Evolutionary conservation across 192 early-diverging fungal species (phyloP), one percentile per base, ranked within the genome.

Genomic region (Linnemannia elongata): DNA sequence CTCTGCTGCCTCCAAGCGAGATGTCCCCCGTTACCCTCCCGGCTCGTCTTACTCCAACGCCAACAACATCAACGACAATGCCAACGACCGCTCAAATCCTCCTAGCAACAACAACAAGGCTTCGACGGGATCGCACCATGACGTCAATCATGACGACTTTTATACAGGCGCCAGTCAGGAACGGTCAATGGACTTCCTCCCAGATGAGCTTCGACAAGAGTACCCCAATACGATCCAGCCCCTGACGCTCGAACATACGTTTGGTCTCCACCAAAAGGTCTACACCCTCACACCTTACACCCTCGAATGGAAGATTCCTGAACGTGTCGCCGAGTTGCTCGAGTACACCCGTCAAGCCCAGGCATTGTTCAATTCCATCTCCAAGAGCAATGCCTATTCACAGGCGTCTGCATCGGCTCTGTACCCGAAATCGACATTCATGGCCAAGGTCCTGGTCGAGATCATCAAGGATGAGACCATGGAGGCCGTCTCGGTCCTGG

Each of bases 261-360:
- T 87, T n/a, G 85, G 85, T n/a, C 52, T 87, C 35, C 71, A 87
- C 30, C 85, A 87, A 71, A 87, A 87, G n/a, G 85, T 87, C 52
- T 87, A 87, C 41, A 57, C 71, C 30, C 24, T 78, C 35, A 87
- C 85, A 9, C 85, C 85, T 22, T 87, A 87, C 52, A 87, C 79
- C 1, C 80, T 87, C 41, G 72, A 87, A 76, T 87, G 85, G 85
- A 72, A 74, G 72, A 77, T 87, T 24, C 85, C 85, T 1, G 63
- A n/a, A 4, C 55, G 79, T 7, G 76, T 87, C 6, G 36, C 18
- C 0, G 85, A 87, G 68, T 39, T 87, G 36, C 20, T 87, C 60
- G 85, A 87, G 1, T 87, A 87, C 68, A 69, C 85, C 2, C 36
- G 36, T 20, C 30, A 55, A 20, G 72, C 63, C 20, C 72, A 69